Evolutionary conservation across 441 rosid species (phyloP), one percentile per base, ranked within the genome.

Genomic region (Biscutella auriculata): DNA sequence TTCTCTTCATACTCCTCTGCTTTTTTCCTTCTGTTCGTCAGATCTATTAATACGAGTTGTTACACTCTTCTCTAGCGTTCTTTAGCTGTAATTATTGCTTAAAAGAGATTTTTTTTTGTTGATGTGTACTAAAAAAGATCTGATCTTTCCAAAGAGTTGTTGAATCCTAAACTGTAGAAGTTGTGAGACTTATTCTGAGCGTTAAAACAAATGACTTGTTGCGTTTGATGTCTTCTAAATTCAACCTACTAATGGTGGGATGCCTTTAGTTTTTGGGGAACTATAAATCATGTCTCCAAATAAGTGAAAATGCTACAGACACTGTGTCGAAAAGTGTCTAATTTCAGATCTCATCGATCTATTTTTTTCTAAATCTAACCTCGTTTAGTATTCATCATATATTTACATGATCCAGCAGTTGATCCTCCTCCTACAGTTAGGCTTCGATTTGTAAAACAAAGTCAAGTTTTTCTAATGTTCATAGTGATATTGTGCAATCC

Each of bases 211-310:
- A 60, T 17, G 52, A 54, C 67, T 60, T 29, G 72, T 62, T 50
- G 67, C 9, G 37, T 48, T 23, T 62, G 54, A 50, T 56, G 54
- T 60, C 51, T 54, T 32, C 63, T 1, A 54, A 34, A 14, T 67
- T 60, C 72, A 61, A 67, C 72, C 47, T 67, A n/a, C 62, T 60
- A 53, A 62, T 60, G 60, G 46, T 30, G 48, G 51, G 16, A 34
- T 32, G 59, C 40, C 66, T 66, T 59, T 67, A 55, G 57, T 39
- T 32, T 42, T 17, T n/a, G 47, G 67, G 72, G 72, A 46, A 66
- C 67, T 67, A 54, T 53, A 10, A 6, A 6, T 53, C 29, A 60
- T 37, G 48, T 29, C 33, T 23, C 13, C 9, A 30, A 42, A 19
- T 19, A 12, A 35, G 55, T 48, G 57, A 51, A 50, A 65, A 2